phyloP scores from a whole-genome alignment of 2,329 filamentous ascomycete genomes.

The Exophiala bonariae region DNA sequence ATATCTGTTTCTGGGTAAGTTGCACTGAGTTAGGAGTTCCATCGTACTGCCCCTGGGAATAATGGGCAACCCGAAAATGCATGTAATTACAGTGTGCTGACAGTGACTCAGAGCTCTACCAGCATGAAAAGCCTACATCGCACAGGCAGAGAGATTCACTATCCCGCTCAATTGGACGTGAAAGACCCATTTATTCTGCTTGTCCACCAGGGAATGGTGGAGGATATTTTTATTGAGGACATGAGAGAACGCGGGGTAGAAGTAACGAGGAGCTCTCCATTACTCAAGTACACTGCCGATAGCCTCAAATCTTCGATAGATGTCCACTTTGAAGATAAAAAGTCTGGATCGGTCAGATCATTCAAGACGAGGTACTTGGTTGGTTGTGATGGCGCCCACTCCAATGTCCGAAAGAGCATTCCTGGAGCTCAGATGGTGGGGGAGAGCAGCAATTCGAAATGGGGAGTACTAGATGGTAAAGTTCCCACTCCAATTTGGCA shows the following conservation, averaged over 20 bases:
- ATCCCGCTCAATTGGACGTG: constrained; percentile 53
- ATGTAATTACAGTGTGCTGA: not conserved
- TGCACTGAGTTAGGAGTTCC: too few relatives aligned
- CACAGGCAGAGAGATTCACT: constrained; percentile 67
- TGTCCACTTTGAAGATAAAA: constrained; percentile 41
- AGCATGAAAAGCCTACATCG: constrained; percentile 56
- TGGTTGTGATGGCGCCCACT: constrained; percentile 73
- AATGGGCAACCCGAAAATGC: too few relatives aligned
- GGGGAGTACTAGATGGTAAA: constrained; percentile 72
- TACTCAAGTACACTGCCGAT: constrained; percentile 54
- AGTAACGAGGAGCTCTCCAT: constrained; percentile 65
- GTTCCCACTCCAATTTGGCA: constrained; percentile 12
- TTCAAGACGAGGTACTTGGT: constrained; percentile 65
- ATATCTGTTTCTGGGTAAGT: constrained; percentile 71
- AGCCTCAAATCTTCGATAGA: constrained; percentile 40
- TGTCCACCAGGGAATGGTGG: constrained; percentile 73
- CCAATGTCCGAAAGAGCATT: constrained; percentile 67
- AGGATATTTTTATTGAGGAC: constrained; percentile 69
- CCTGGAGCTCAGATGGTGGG: constrained; percentile 50
- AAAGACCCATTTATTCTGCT: constrained; percentile 56
- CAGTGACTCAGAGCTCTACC: constrained; percentile 35
- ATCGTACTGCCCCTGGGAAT: too few relatives aligned
- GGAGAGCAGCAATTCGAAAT: constrained; percentile 57
- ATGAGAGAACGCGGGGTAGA: constrained; percentile 63
- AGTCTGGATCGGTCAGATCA: constrained; percentile 38